Evolutionary conservation across 2,329 filamentous ascomycete genomes (phyloP), one percentile per base, ranked within the genome.

Genomic region (Aspergillus fumigatiaffinis): DNA sequence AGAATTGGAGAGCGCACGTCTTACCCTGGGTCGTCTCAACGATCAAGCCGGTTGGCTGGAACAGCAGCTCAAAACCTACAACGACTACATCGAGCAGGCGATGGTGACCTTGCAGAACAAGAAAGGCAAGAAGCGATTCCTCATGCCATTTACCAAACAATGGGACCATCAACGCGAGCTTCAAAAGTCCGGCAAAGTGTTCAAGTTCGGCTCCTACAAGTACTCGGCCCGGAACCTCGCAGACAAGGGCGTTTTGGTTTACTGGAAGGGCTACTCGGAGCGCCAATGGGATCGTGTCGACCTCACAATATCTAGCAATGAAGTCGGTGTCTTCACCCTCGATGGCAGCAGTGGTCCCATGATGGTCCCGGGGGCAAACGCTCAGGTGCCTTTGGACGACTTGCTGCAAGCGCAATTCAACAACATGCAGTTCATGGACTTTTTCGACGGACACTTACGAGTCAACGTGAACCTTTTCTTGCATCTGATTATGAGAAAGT

Each of bases 101-200:
- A 97, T 99, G 91, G 84, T 92, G 59, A 99, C 95, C 4, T 81
- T 99, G 57, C 94, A 97, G 75, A 96, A 90, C 77, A 96, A 97
- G 76, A 97, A 97, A 77, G 92, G 88, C 60, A 95, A 95, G 79
- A 96, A 95, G 75, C 86, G 89, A 53, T 97, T 97, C 81, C 83
- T 97, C 55, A 84, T 99, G 73, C 94, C 94, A 14, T 99, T 99
- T 74, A 97, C 93, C 25, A 96, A 96, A 71, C 94, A 99, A 75
- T 99, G 96, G 85, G 96, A 97, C 75, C 94, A 99, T 76, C 92
- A 97, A 78, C 88, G 92, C 63, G 94, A 99, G 77, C 87, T 99
- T 32, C 91, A 97, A 71, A 89, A 91, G 57, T 89, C 89, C 7
- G 94, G 94, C 28, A 91, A 93, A 51, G 91, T 96, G 53, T 95